Percentiles rank a stretch among this genome's conserved stretches.
Conservation (phyloP, 345 rosid species). For the Turritis glabra region DNA sequence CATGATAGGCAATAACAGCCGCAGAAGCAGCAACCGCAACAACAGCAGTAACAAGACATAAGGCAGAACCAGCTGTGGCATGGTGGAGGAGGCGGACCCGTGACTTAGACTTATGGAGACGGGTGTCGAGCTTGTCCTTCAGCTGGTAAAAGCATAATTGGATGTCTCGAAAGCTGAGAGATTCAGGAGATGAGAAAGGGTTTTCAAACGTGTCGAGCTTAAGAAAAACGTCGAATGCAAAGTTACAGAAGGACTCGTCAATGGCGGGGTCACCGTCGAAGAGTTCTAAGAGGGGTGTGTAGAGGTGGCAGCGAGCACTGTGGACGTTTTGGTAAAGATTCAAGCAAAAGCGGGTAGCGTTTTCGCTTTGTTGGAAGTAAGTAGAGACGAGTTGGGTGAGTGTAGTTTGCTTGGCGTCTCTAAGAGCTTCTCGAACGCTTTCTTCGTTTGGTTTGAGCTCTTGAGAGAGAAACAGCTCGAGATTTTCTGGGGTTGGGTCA, state of each 20-base stretch:
- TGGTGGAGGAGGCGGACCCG: slow-evolving; percentile 48
- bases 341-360: slow-evolving; percentile 56
- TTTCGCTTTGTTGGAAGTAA: slow-evolving; percentile 69
- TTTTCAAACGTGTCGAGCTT: slow-evolving; percentile 52
- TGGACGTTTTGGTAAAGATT: slow-evolving; percentile 49
- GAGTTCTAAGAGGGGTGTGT: slow-evolving; percentile 57
- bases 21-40: slow-evolving; percentile 48
- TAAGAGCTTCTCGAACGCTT: slow-evolving; percentile 58
- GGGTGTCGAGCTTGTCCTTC: slow-evolving; percentile 49
- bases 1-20: slow-evolving; percentile 55
- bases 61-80: slow-evolving; percentile 50
- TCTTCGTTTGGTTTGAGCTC: slow-evolving; percentile 60
- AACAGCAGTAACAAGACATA: slow-evolving; percentile 60
- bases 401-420: slow-evolving; percentile 41
- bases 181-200: slow-evolving; percentile 63
- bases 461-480: slow-evolving; percentile 42
- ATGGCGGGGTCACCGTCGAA: slow-evolving; percentile 48
- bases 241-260: slow-evolving; percentile 48
- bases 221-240: slow-evolving; percentile 50
- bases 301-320: slow-evolving; percentile 52
- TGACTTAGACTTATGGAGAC: slow-evolving; percentile 57
- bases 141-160: slow-evolving; percentile 58
- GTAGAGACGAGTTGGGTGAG: slow-evolving; percentile 57
- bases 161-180: slow-evolving; percentile 51
- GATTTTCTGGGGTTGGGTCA: slow-evolving; percentile 1